phyloP scores from a whole-genome alignment of 306 rosid genomes.

The Myrica gale region DNA sequence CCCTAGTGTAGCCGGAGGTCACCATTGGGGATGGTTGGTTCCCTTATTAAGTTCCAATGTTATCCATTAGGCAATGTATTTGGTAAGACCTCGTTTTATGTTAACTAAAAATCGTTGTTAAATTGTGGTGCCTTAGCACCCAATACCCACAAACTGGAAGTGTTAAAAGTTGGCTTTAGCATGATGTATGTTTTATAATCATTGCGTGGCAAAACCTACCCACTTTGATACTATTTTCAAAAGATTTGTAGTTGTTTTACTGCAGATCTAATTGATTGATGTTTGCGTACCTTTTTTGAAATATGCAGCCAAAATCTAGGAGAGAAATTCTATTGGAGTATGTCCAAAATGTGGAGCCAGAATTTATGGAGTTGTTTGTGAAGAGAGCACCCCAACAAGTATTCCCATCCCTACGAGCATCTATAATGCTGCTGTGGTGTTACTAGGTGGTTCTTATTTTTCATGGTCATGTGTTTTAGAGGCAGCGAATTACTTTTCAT shows the following conservation, averaged over 20 bases:
- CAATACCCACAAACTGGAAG: not conserved
- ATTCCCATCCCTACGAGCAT: not conserved
- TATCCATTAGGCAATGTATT: not conserved
- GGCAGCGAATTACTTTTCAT: conserved; percentile 13
- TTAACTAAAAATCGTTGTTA: not conserved
- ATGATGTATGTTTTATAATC: not conserved
- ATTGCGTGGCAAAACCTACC: not conserved
- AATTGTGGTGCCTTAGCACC: not conserved
- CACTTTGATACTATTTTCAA: not conserved
- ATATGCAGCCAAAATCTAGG: conserved; percentile 72
- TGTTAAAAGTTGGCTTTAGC: not conserved
- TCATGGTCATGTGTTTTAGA: not conserved
- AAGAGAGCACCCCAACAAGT: conserved; percentile 96
- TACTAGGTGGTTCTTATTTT: conserved; percentile 18
- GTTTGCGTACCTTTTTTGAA: conserved; percentile 24
- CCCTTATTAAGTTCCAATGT: not conserved
- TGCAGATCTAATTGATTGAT: conserved; percentile 21
- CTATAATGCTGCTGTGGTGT: conserved; percentile 1
- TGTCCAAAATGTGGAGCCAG: conserved; percentile 93
- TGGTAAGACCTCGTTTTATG: not conserved
- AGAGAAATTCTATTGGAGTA: conserved; percentile 92
- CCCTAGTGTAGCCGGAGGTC: not conserved
- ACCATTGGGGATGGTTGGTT: not conserved
- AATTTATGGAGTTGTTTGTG: conserved; percentile 95
- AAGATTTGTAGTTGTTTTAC: not conserved